Conservation (phyloP, 139 green algal species). For the Coelastrella sp. region DNA sequence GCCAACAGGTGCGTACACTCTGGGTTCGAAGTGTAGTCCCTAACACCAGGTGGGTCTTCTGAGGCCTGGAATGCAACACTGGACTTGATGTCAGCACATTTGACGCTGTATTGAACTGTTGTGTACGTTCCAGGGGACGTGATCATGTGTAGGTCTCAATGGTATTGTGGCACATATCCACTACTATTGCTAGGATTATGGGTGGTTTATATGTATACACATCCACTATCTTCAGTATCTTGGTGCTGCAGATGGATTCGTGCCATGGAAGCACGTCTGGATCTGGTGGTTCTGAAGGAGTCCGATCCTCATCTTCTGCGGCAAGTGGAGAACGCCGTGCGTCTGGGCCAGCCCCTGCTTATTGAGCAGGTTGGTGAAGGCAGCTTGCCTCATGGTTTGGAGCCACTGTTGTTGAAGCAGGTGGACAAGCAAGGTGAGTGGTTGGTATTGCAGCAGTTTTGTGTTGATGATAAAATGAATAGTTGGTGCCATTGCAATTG, state of each 20-base stretch:
- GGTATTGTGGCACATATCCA: not conserved
- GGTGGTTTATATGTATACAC: too few relatives aligned
- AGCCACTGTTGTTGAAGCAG: constrained; percentile 78
- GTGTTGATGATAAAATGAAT: too few relatives aligned
- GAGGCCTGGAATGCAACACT: too few relatives aligned
- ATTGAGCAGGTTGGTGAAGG: constrained; percentile 80
- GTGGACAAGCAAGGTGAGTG: constrained; percentile 66
- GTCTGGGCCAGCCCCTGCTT: constrained; percentile 74
- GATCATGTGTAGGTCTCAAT: not conserved
- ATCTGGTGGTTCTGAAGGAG: constrained; percentile 67
- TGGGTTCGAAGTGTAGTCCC: not conserved
- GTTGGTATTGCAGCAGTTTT: too few relatives aligned
- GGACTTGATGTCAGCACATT: too few relatives aligned
- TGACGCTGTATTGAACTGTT: too few relatives aligned
- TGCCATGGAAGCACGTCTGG: constrained; percentile 74
- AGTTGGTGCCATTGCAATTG: too few relatives aligned
- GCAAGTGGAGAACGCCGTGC: constrained; percentile 57
- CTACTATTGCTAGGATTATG: not conserved
- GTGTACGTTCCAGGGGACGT: too few relatives aligned
- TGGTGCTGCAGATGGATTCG: constrained; percentile 84
- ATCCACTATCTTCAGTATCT: too few relatives aligned
- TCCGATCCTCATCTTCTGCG: constrained; percentile 73
- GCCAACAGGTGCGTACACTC: constrained; percentile 60
- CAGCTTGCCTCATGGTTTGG: constrained; percentile 76
- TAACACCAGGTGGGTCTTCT: too few relatives aligned